These are phyloP conservation scores for Fragilaria radians DNA, from an alignment of 108 stramenopile species.

Conservation along the genomic window DNA sequence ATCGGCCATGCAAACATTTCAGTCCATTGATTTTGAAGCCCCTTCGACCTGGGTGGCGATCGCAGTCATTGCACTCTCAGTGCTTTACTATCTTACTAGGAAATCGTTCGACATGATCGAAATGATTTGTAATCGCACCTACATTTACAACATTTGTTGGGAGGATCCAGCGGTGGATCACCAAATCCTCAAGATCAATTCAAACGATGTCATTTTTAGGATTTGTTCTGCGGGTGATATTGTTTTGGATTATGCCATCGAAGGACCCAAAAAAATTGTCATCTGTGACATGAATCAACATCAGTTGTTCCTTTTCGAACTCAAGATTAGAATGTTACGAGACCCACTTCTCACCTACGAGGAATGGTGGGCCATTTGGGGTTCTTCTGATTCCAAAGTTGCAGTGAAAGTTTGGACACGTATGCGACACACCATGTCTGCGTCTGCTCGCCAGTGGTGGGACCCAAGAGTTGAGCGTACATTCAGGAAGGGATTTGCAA, in stretches of 20 bases:
- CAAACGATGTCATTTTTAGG: conserved; percentile 51
- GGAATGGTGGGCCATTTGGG: conserved; percentile 59
- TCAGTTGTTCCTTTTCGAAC: conserved; percentile 53
- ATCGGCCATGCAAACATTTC: background rate
- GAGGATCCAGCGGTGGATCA: conserved; percentile 57
- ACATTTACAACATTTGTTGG: conserved; percentile 68
- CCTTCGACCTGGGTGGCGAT: background rate
- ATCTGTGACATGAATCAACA: conserved; percentile 62
- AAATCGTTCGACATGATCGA: conserved; percentile 44
- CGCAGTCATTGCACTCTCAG: background rate
- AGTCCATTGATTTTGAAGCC: background rate
- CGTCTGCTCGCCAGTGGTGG: conserved; percentile 49
- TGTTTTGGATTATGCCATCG: conserved; percentile 53
- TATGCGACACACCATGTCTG: conserved; percentile 56
- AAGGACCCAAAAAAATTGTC: conserved; percentile 53
- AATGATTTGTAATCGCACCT: conserved; percentile 47
- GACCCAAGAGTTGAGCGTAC: conserved; percentile 47
- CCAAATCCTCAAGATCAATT: conserved; percentile 37
- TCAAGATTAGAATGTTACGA: conserved; percentile 51
- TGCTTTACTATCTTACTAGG: background rate
- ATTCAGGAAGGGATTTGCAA: conserved; percentile 50
- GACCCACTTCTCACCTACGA: conserved; percentile 55
- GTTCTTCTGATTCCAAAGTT: conserved; percentile 27
- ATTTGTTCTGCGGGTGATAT: conserved; percentile 55
- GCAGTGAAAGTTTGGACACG: conserved; percentile 51